Evolutionary conservation across 208 protist species (phyloP), one percentile per base, ranked within the genome.

Genomic region (Angomonas desouzai): DNA sequence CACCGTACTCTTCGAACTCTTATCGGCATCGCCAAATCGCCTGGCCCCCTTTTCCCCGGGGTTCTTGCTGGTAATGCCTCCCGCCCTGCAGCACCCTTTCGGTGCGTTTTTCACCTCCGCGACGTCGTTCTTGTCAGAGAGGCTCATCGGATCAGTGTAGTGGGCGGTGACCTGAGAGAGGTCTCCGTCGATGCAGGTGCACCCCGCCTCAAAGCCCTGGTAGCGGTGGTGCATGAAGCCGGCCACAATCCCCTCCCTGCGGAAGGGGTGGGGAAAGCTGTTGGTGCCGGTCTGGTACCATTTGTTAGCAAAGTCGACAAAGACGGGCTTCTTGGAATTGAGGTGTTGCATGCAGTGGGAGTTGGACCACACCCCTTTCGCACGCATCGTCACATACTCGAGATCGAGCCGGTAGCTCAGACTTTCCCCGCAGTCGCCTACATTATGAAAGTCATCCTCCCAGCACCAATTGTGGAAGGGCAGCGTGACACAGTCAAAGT

Each of bases 401-500:
- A 64, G 64, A 72, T 96, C 87, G 18, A 91, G 38, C 18, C 71
- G 64, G 18, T 64, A 73, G 38, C 68, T 72, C 28, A 90, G 59
- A 9, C 36, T 33, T 49, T 87, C 80, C 55, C 61, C 81, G 73
- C 82, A 96, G 40, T 83, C 72, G 51, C 64, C 74, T 33, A 65
- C 59, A 62, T 93, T 89, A 66, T 89, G 83, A 61, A 89, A 92
- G 68, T 93, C 87, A 48, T 96, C 87, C 66, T 93, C 90, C 85
- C 90, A 92, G 11, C 70, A 43, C 85, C 85, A 96, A 33, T 62
- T 30, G 64, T 79, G 78, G 64, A 84, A 81, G 2, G 83, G 88
- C 10, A 77, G 38, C 2, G 86, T 84, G 23, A 77, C 55, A 70
- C 80, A 79, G 48, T 75, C 73, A 64, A 77, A 76, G 66, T 87